Percentiles rank a stretch among this genome's conserved stretches.
These are phyloP conservation scores for Fusarium albidum DNA, from an alignment of 2,329 filamentous ascomycete genomes.

Conservation along the genomic window DNA sequence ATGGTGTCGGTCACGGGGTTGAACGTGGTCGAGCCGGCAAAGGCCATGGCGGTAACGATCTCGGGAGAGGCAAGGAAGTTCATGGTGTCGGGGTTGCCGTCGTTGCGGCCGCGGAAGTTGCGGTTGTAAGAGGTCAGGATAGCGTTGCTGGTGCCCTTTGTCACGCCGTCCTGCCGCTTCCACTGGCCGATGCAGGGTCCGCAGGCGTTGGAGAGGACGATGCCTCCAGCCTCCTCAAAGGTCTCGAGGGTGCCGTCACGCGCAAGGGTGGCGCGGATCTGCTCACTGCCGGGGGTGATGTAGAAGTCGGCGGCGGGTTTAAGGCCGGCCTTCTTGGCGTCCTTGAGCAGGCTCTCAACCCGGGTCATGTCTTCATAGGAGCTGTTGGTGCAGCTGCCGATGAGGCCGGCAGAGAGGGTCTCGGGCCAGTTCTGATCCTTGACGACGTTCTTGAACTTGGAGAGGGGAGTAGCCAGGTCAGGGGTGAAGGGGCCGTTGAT, in stretches of 20 bases:
- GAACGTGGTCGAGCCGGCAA: constrained; percentile 91
- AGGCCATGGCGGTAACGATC: constrained; percentile 95
- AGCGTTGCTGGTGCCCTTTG: constrained; percentile 88
- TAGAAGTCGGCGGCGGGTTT: constrained; percentile 95
- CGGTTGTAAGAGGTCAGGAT: constrained; percentile 98
- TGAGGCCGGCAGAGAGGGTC: constrained; percentile 95
- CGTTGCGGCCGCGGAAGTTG: constrained; percentile 96
- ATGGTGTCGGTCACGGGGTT: constrained; percentile 93
- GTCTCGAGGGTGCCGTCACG: constrained; percentile 92
- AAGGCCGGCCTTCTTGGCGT: constrained; percentile 89
- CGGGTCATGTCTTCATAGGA: constrained; percentile 91
- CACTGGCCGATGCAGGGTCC: constrained; percentile 94
- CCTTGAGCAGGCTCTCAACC: constrained; percentile 80
- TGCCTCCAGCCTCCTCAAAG: constrained; percentile 94
- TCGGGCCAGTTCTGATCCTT: constrained; percentile 96
- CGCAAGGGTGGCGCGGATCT: constrained; percentile 92
- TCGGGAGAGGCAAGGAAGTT: constrained; percentile 98
- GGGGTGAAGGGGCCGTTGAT: constrained; percentile 99
- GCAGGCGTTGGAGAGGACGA: constrained; percentile 95
- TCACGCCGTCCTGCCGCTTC: constrained; percentile 86
- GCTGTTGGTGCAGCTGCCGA: constrained; percentile 97
- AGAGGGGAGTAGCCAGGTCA: constrained; percentile 96
- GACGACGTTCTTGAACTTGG: constrained; percentile 94
- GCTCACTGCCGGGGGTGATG: constrained; percentile 95
- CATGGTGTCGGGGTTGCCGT: constrained; percentile 96